These are phyloP conservation scores for Tilletia caries DNA, from an alignment of 1,284 basidiomycete species.

Conservation along the genomic window DNA sequence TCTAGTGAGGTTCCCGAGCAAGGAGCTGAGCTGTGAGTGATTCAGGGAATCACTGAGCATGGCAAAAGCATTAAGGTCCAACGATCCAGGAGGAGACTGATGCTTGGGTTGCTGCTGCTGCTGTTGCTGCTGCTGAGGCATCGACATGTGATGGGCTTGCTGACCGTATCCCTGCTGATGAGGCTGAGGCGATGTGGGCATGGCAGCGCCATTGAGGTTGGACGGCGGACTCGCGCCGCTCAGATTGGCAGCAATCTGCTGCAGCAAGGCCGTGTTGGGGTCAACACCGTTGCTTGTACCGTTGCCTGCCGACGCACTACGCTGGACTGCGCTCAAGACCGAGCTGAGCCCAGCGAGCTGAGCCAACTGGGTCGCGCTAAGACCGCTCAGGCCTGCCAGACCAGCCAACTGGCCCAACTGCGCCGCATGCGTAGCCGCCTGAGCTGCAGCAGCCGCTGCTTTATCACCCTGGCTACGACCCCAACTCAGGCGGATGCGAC, in stretches of 20 bases:
- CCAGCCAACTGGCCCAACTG: slow-evolving; percentile 41
- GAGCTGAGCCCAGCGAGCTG: slow-evolving; percentile 36
- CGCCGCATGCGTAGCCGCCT: slow-evolving; percentile 35
- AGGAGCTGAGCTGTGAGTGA: slow-evolving; percentile 1
- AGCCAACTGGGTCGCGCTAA: slow-evolving; percentile 34
- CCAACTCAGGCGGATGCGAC: slow-evolving; percentile 82
- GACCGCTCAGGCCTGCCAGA: slow-evolving; percentile 35
- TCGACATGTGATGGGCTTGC: neutral
- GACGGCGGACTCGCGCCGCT: neutral
- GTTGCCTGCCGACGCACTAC: slow-evolving; percentile 7
- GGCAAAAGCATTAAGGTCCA: neutral
- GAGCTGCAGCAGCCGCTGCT: slow-evolving; percentile 48
- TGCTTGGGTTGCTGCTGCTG: neutral
- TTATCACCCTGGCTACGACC: slow-evolving; percentile 62
- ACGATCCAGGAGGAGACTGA: neutral
- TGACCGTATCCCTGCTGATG: slow-evolving; percentile 15
- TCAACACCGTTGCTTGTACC: slow-evolving; percentile 20
- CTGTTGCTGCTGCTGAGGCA: neutral
- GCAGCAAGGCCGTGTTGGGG: slow-evolving; percentile 29
- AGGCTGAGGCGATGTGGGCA: slow-evolving; percentile 19
- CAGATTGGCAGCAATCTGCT: slow-evolving; percentile 28
- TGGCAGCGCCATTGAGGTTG: slow-evolving; percentile 20
- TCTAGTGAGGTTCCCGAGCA: neutral
- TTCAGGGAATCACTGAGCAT: slow-evolving; percentile 19
- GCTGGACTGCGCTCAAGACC: slow-evolving; percentile 33